These are phyloP conservation scores for Trichosporon coremiiforme DNA, from an alignment of 1,284 basidiomycete species.

Conservation along the genomic window DNA sequence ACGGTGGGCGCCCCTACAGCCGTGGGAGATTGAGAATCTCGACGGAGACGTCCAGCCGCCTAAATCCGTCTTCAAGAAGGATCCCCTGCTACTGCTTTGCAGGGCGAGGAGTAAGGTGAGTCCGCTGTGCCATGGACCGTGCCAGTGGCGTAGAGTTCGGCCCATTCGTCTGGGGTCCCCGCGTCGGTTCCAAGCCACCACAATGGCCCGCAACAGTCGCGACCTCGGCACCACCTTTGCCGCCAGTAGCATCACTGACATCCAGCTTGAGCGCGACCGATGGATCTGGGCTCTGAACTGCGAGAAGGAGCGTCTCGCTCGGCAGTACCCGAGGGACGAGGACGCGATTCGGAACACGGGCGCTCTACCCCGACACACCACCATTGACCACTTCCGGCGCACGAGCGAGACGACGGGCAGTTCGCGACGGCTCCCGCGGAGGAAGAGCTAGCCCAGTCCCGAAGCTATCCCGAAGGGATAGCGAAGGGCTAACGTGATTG, in stretches of 20 bases:
- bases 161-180: too few species aligned
- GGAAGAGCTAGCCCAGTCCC: not conserved
- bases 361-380: slow-evolving; percentile 35
- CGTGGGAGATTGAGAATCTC: slow-evolving; percentile 40
- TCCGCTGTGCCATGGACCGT: slow-evolving; percentile 2
- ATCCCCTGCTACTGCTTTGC: slow-evolving; percentile 44
- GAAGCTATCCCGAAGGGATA: too few species aligned
- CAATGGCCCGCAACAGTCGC: too few species aligned
- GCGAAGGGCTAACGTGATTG: too few species aligned
- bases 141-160: too few species aligned
- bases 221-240: too few species aligned
- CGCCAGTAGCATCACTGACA: slow-evolving; percentile 2
- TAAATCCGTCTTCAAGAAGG: slow-evolving; percentile 32
- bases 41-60: slow-evolving; percentile 34
- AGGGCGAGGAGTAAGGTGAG: slow-evolving; percentile 54
- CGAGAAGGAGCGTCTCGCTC: slow-evolving; percentile 53
- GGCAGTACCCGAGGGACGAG: slow-evolving; percentile 40
- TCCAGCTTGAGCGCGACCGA: slow-evolving; percentile 54
- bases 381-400: slow-evolving; percentile 16
- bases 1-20: slow-evolving; percentile 34
- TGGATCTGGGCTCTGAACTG: slow-evolving; percentile 56
- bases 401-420: slow-evolving; percentile 9
- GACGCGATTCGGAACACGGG: slow-evolving; percentile 42
- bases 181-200: too few species aligned
- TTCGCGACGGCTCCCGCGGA: not conserved